Conservation (phyloP, 2,329 filamentous ascomycete genomes). For the Madurella mycetomatis region DNA sequence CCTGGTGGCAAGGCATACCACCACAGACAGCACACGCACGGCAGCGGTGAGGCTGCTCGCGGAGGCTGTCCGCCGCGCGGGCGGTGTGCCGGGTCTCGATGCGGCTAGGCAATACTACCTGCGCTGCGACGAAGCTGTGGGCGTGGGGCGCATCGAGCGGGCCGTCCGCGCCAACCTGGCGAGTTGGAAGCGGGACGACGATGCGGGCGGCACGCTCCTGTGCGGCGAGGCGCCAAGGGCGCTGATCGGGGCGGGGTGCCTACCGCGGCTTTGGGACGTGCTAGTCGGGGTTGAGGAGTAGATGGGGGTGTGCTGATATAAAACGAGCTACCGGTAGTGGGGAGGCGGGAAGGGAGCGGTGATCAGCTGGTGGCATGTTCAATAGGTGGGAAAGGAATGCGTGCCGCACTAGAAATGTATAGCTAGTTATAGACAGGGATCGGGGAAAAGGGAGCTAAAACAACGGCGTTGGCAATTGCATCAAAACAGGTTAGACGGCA, state of each 20-base stretch:
- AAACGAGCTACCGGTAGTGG: no score
- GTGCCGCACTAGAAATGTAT: no score
- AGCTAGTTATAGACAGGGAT: no score
- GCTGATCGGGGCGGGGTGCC: conserved; percentile 14
- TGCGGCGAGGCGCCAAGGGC: conserved; percentile 8
- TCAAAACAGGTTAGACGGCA: no score
- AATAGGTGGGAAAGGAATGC: no score
- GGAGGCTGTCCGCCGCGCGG: neutral
- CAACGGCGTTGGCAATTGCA: no score
- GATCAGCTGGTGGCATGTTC: no score
- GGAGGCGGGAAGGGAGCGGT: no score
- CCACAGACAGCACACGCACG: conserved; percentile 5
- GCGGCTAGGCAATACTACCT: neutral
- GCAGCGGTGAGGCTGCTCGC: conserved; percentile 13
- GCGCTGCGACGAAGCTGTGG: neutral
- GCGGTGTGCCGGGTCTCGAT: no score
- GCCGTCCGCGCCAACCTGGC: neutral
- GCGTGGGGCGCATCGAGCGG: neutral
- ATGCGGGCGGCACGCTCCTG: neutral
- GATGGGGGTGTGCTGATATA: no score
- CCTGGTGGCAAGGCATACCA: conserved; percentile 14
- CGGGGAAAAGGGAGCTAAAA: no score
- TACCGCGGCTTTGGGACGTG: conserved; percentile 11
- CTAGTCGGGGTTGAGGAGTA: neutral
- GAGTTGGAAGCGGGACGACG: neutral